Evolutionary conservation across 305 asterid species (phyloP).

Genomic region (Fraxinus albicans): DNA sequence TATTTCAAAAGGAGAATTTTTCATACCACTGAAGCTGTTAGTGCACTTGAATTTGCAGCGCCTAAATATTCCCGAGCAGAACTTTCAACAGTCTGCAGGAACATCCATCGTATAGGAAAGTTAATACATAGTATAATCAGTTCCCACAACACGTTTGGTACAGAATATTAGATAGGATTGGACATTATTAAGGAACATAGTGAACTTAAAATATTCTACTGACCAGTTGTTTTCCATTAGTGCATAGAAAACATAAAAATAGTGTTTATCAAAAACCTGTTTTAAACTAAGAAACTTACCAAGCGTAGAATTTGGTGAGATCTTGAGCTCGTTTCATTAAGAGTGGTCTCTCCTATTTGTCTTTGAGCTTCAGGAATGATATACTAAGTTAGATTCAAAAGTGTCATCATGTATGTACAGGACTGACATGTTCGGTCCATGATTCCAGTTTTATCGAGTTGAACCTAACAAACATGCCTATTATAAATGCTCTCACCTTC

Average conservation of each 20-base stretch:
- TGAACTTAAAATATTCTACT: background rate
- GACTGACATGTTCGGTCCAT: background rate
- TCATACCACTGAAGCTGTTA: conserved; percentile 90
- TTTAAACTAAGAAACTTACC: conserved; percentile 43
- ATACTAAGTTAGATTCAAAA: background rate
- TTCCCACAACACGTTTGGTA: background rate
- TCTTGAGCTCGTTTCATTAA: conserved; percentile 86
- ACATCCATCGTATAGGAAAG: conserved; percentile 7
- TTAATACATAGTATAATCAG: background rate
- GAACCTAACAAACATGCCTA: background rate
- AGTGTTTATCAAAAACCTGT: background rate
- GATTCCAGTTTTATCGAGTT: background rate
- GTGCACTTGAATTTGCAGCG: conserved; percentile 55
- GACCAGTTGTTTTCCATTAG: background rate
- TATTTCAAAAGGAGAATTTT: background rate
- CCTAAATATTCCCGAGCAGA: conserved; percentile 50
- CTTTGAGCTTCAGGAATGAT: conserved; percentile 67
- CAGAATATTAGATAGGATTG: background rate
- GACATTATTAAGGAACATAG: background rate
- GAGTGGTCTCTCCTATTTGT: conserved; percentile 78
- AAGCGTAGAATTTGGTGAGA: conserved; percentile 91
- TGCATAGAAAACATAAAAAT: background rate
- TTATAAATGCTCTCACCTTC: conserved; percentile 47
- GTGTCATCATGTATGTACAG: background rate
- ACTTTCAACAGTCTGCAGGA: conserved; percentile 76